Base-by-base conservation (phyloP, 129 eudicot genomes). In the Calendula officinalis region DNA sequence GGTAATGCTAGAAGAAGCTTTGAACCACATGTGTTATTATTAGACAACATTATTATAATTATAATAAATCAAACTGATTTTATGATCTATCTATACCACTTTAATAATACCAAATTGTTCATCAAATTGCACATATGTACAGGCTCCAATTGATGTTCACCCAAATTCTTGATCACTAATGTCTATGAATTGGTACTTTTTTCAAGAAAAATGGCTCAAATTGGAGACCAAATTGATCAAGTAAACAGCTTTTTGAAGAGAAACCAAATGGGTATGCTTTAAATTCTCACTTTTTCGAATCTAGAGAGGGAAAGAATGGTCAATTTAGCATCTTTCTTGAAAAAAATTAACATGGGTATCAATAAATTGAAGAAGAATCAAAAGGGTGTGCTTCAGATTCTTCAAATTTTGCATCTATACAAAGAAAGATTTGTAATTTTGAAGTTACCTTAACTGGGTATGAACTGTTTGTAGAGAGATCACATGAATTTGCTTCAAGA, bases 1-100 rank as follows among this genome's bases (percentile, higher is more conserved):
- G 97, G 97, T 38, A 90, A 75, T 64, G 75, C 86, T 38, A 82
- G 56, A 70, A 90, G 87, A 60, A 90, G 78, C 89, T 70, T 70
- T 62, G 87, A 84, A 38, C 87, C 95, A 78, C 92, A 83, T 53
- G 56, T 56, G 34, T 74, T 66, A 66, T 49, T 42, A 59, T 74
- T 75, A 71, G 77, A 67, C 64, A 81, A 36, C 80, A 80, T 62
- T 48, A 32, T 50, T 63, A 38, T 3, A 61, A 22, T 22, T 22
- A 22, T 22, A 22, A 22, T 22, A 22, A 22, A 68, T 68, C 66
- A 44, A 75, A 54, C 5, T 51, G 66, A 66, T 45, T n/a, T 10
- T 45, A 9, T 45, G 50, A 55, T 64, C 66, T 64, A 34, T 41
- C 57, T 40, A 52, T 64, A 55, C 36, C 50, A 54, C 71, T 55